Evolutionary conservation across 805 yeast genomes (phyloP), one percentile per base, ranked within the genome.

Genomic region (Cyberlindnera maclurae): DNA sequence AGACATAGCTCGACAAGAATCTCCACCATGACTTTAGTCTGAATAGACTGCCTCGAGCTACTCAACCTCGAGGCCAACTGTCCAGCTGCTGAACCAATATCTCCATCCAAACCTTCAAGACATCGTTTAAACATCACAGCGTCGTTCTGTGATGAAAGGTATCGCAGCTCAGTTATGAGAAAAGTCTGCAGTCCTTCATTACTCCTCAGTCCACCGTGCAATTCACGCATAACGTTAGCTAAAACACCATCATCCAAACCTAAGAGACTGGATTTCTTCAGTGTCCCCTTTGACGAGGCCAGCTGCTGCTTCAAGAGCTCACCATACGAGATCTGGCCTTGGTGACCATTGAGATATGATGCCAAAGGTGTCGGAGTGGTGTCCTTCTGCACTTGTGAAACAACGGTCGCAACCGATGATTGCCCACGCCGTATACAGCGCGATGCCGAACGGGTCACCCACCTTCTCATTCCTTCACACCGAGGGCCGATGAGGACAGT

Each of bases 1-100:
- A 37, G 24, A 18, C 49, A 45, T 20, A 45, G 31, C 26, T 29
- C 20, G 5, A 37, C 18, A 1, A 45, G 22, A 8, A 45, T 40
- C 7, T 15, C 32, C 15, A 31, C 28, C 45, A 45, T 38, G 6
- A n/a, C 7, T 13, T 9, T 12, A 12, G 29, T 11, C 16, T 33
- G 36, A 33, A 15, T n/a, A 11, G 29, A 4, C 18, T 15, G 36
- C 18, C 10, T 24, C 15, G 36, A 34, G 11, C 13, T 20, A 20
- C 37, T 26, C 27, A 41, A 17, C 28, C 15, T 34, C 4, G 45
- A 38, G 8, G 33, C 31, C 34, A 41, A 12, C 29, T 26, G 38
- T 1, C 32, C 42, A 2, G 43, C 43, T 12, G 17, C 10, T 0
- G 16, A 20, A 2, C 49, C 49, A 18, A 40, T 29, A 20, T 29